Evolutionary conservation across 495 filamentous ascomycete species (phyloP).

Genomic region (Talaromyces thailandensis): DNA sequence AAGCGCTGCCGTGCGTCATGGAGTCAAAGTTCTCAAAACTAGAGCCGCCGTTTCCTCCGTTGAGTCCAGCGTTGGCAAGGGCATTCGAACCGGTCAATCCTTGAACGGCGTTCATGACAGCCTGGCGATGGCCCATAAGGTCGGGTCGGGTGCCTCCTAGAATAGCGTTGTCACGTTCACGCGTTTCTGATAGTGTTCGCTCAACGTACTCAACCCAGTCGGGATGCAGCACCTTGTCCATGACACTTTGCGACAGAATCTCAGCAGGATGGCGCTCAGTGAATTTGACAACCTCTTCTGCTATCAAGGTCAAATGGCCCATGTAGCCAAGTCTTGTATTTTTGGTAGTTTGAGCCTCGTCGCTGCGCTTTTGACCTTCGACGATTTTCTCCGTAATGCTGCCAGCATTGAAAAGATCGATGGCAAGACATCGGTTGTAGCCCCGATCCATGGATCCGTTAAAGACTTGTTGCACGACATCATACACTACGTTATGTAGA

Average conservation of each 20-base stretch:
- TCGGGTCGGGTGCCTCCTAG: constrained; percentile 94
- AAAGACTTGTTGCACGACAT: constrained; percentile 98
- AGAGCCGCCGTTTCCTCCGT: constrained; percentile 44
- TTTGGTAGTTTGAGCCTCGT: constrained; percentile 67
- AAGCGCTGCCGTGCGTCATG: constrained; percentile 53
- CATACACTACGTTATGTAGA: constrained; percentile 98
- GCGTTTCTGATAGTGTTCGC: constrained; percentile 82
- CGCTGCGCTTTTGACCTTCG: constrained; percentile 78
- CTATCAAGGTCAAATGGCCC: constrained; percentile 95
- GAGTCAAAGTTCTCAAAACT: constrained; percentile 72
- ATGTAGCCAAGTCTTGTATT: constrained; percentile 96
- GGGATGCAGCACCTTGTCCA: constrained; percentile 78
- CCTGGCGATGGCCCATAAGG: constrained; percentile 60
- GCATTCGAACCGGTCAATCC: constrained; percentile 56
- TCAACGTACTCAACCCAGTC: constrained; percentile 96
- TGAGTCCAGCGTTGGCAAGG: constrained; percentile 67
- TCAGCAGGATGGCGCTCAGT: constrained; percentile 89
- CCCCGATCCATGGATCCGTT: constrained; percentile 97
- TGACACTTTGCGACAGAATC: constrained; percentile 69
- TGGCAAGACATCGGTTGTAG: constrained; percentile 85
- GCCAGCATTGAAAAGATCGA: constrained; percentile 84
- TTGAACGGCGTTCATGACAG: constrained; percentile 53
- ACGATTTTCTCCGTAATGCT: constrained; percentile 87
- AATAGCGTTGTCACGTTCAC: constrained; percentile 95
- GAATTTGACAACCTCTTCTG: constrained; percentile 98